These are phyloP conservation scores for Sambucus nigra DNA, from an alignment of 129 eudicot genomes.

Conservation along the genomic window DNA sequence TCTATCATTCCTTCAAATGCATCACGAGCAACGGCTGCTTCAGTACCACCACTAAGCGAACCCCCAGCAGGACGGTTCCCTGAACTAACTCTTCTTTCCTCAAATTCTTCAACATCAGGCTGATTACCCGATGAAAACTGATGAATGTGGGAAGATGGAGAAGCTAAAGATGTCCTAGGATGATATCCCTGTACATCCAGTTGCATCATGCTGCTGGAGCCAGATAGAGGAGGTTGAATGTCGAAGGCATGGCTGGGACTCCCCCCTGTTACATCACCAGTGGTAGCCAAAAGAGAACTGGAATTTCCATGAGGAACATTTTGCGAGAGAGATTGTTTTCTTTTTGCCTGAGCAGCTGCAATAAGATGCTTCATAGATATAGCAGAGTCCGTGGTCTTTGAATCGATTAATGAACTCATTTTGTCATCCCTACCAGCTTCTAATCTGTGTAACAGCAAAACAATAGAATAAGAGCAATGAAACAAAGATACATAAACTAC, in stretches of 20 bases:
- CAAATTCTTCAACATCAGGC: constrained; percentile 45
- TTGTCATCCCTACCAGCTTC: constrained; percentile 33
- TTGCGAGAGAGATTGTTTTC: constrained; percentile 59
- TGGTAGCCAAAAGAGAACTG: constrained; percentile 16
- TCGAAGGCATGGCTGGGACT: constrained; percentile 48
- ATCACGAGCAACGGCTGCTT: constrained; percentile 85
- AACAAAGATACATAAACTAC: constrained; percentile 1
- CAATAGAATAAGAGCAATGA: constrained; percentile 3
- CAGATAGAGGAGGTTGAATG: constrained; percentile 20
- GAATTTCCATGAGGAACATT: constrained; percentile 25
- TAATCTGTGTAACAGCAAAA: constrained; percentile 29
- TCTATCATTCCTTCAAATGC: constrained; percentile 80
- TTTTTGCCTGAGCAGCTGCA: constrained; percentile 92
- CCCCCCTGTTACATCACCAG: constrained; percentile 25
- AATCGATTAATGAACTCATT: constrained; percentile 23
- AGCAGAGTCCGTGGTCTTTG: constrained; percentile 40
- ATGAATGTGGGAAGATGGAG: constrained; percentile 34
- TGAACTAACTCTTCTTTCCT: constrained; percentile 56
- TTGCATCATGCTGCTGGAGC: constrained; percentile 24
- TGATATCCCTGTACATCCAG: constrained; percentile 28
- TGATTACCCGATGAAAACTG: constrained; percentile 32
- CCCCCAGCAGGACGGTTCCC: constrained; percentile 46
- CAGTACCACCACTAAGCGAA: constrained; percentile 84
- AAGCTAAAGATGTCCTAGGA: constrained; percentile 28
- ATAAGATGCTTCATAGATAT: constrained; percentile 73